Conservation (phyloP, 306 rosid species). For the Hippophae tibetana region DNA sequence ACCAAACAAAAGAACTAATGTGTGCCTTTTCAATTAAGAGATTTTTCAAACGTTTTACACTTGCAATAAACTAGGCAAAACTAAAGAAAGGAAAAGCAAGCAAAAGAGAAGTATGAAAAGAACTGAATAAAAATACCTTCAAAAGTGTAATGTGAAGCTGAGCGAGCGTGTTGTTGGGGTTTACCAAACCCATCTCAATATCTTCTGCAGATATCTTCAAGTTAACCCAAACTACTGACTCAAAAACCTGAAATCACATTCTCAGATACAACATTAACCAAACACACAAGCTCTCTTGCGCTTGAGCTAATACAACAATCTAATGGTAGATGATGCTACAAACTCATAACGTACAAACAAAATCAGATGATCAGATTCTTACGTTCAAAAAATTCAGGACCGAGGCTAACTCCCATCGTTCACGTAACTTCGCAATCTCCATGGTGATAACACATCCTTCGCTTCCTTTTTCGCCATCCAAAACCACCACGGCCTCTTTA, state of each 20-base stretch:
- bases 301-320: neutral
- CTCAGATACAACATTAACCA: neutral
- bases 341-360: neutral
- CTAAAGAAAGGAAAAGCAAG: neutral
- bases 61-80: neutral
- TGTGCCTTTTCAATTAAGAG: too few species aligned
- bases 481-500: constrained; percentile 14
- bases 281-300: neutral
- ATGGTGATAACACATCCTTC: constrained; percentile 4
- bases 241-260: constrained; percentile 46
- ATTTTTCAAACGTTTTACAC: neutral
- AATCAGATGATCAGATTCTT: constrained; percentile 1
- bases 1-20: too few species aligned
- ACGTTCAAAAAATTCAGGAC: constrained; percentile 66
- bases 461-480: constrained; percentile 9
- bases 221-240: constrained; percentile 45
- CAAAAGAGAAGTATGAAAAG: neutral
- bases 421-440: constrained; percentile 48
- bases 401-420: constrained; percentile 85
- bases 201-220: constrained; percentile 60
- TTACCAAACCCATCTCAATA: constrained; percentile 60
- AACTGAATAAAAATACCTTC: constrained; percentile 37
- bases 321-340: neutral
- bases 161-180: constrained; percentile 45
- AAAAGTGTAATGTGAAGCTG: constrained; percentile 63